Percentiles rank a stretch among this genome's conserved stretches.
These are phyloP conservation scores for Paecilomyces variotii DNA, from an alignment of 2,329 filamentous ascomycete genomes.

Conservation along the genomic window DNA sequence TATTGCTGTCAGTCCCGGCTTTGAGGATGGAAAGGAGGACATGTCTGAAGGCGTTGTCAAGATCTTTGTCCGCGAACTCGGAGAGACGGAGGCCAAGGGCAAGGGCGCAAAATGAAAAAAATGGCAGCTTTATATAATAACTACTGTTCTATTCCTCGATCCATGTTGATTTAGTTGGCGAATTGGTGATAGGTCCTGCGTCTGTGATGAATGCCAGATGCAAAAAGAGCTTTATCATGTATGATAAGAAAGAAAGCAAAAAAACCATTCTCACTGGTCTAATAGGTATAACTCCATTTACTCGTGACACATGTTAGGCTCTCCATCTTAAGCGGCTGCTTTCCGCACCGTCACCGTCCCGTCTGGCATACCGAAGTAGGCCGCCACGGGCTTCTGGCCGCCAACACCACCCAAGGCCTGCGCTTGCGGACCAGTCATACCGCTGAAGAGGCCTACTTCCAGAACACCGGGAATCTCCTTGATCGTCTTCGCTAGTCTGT, in stretches of 20 bases:
- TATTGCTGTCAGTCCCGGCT: constrained; percentile 74
- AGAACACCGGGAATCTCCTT: constrained; percentile 79
- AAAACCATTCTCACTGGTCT: not conserved
- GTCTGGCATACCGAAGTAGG: constrained; percentile 88
- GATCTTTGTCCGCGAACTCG: constrained; percentile 74
- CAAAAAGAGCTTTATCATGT: not conserved
- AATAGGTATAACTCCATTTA: not conserved
- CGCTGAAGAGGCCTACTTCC: constrained; percentile 86
- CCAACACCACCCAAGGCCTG: constrained; percentile 54
- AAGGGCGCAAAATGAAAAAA: constrained; percentile 60
- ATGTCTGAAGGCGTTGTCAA: constrained; percentile 62
- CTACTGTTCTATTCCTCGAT: not conserved
- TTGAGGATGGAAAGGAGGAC: constrained; percentile 80
- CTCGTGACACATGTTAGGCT: not conserved
- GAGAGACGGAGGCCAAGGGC: constrained; percentile 79
- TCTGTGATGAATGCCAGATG: not conserved
- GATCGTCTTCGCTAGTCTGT: constrained; percentile 62
- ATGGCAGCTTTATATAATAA: not conserved
- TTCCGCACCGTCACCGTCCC: constrained; percentile 55
- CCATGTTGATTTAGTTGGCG: not conserved
- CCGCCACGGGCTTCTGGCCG: constrained; percentile 84
- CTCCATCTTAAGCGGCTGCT: constrained; percentile 20
- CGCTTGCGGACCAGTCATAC: constrained; percentile 66
- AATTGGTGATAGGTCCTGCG: not conserved
- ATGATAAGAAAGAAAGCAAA: not conserved